Conservation (phyloP, 1,284 basidiomycete species). For the Neolentinus lepideus region DNA sequence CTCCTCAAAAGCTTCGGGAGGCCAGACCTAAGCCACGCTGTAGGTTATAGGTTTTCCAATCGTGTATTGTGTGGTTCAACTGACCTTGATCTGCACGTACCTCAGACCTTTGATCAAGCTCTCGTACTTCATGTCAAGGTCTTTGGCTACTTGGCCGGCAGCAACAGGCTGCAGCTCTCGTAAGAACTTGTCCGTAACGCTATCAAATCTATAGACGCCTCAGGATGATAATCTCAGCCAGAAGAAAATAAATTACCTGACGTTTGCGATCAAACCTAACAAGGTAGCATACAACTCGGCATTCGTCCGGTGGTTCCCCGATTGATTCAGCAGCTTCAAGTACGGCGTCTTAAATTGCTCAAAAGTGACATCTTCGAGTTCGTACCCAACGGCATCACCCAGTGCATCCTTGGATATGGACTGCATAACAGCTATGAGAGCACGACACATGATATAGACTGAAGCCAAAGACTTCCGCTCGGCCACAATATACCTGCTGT, state of each 20-base stretch:
- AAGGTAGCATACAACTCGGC: conserved; percentile 79
- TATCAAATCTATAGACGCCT: conserved; percentile 57
- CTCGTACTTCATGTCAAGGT: conserved; percentile 75
- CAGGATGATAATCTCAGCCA: conserved; percentile 4
- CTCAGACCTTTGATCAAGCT: conserved; percentile 75
- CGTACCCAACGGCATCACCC: conserved; percentile 70
- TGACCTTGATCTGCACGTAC: conserved; percentile 77
- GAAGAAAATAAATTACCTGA: conserved; percentile 42
- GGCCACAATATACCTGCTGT: conserved; percentile 34
- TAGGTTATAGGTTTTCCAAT: too few relatives aligned
- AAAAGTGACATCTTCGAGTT: conserved; percentile 80
- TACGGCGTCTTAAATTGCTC: conserved; percentile 79
- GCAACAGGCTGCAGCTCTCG: conserved; percentile 72
- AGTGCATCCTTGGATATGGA: conserved; percentile 69
- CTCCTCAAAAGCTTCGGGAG: conserved; percentile 90
- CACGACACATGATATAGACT: conserved; percentile 84
- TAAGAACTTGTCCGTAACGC: conserved; percentile 83
- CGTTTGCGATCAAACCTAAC: conserved; percentile 73
- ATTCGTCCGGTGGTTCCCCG: conserved; percentile 72
- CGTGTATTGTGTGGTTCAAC: neutral
- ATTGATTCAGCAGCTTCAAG: conserved; percentile 52
- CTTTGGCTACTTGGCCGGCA: conserved; percentile 68
- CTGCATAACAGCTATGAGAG: conserved; percentile 73
- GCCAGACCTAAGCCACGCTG: conserved; percentile 65
- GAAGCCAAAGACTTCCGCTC: conserved; percentile 79